These are phyloP conservation scores for Albugo candida DNA, from an alignment of 352 stramenopile genomes.

Conservation along the genomic window DNA sequence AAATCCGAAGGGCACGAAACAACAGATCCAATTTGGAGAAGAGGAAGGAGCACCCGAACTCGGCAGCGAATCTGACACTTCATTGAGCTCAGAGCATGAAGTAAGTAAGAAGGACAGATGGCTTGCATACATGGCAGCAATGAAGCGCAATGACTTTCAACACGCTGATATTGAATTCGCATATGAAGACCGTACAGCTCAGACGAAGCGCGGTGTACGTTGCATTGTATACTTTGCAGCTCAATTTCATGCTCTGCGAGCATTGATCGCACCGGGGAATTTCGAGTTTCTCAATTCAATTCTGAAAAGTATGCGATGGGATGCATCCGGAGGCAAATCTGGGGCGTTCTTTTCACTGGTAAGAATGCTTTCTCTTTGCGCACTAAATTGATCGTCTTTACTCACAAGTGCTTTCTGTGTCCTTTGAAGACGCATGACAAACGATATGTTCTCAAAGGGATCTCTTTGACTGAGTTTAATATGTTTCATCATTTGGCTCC, in stretches of 20 bases:
- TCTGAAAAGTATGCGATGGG: constrained; percentile 49
- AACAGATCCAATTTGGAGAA: constrained; percentile 6
- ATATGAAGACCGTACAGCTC: constrained; percentile 17
- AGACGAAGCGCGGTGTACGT: constrained; percentile 32
- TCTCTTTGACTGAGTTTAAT: constrained; percentile 74
- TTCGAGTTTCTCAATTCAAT: constrained; percentile 68
- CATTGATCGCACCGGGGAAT: constrained; percentile 42
- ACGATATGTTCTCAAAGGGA: constrained; percentile 68
- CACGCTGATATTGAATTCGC: constrained; percentile 67
- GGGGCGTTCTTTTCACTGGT: constrained; percentile 76
- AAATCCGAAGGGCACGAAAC: constrained; percentile 1
- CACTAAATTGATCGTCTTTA: background rate
- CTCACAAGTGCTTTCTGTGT: background rate
- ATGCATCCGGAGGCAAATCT: constrained; percentile 65
- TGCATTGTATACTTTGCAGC: constrained; percentile 66
- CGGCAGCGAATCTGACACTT: too few species aligned
- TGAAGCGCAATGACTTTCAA: constrained; percentile 43
- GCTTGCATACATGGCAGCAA: constrained; percentile 39
- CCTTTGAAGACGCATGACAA: constrained; percentile 61
- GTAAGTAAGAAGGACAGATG: constrained; percentile 13
- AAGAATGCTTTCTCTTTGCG: constrained; percentile 5
- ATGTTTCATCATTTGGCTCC: constrained; percentile 81
- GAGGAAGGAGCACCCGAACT: background rate
- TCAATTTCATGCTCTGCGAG: constrained; percentile 63
- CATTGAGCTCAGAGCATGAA: too few species aligned